Conservation (phyloP, 2,329 filamentous ascomycete species). For the Monilinia aucupariae region DNA sequence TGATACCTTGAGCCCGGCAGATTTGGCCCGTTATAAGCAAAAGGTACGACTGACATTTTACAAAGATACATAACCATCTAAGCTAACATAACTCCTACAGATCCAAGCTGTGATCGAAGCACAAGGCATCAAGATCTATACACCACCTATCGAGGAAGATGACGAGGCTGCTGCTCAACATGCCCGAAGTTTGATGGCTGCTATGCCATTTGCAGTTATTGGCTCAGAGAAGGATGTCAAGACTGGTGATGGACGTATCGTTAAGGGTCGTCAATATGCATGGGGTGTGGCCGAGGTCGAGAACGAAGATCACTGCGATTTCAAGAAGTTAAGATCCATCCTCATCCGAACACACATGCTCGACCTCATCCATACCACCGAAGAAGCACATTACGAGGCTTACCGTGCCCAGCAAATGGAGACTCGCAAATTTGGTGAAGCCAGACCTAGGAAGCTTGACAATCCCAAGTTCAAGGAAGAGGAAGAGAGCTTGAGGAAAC, state of each 20-base stretch:
- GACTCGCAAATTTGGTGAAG: slow-evolving; percentile 98
- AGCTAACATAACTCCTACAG: slow-evolving; percentile 44
- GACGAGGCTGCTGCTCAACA: slow-evolving; percentile 95
- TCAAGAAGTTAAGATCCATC: slow-evolving; percentile 99
- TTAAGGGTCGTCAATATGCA: slow-evolving; percentile 98
- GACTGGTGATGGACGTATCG: slow-evolving; percentile 89
- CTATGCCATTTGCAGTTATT: slow-evolving; percentile 98
- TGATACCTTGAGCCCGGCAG: slow-evolving; percentile 88
- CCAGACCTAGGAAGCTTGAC: slow-evolving; percentile 92
- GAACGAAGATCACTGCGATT: slow-evolving; percentile 99
- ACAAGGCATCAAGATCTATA: slow-evolving; percentile 99
- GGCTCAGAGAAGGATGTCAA: slow-evolving; percentile 99
- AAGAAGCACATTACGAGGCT: slow-evolving; percentile 98
- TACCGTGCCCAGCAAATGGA: slow-evolving; percentile 99
- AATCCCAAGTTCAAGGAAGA: slow-evolving; percentile 99
- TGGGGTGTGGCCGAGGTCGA: slow-evolving; percentile 99
- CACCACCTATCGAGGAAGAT: slow-evolving; percentile 95
- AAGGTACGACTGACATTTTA: slow-evolving; percentile 55
- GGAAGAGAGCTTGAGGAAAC: slow-evolving; percentile 95
- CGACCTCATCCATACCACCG: slow-evolving; percentile 98
- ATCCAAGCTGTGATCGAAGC: slow-evolving; percentile 94
- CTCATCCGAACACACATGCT: slow-evolving; percentile 99
- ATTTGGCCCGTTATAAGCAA: slow-evolving; percentile 90
- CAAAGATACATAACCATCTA: background rate
- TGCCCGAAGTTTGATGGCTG: slow-evolving; percentile 87